Conservation (phyloP, 345 rosid genomes). For the Eucalyptus regnans region DNA sequence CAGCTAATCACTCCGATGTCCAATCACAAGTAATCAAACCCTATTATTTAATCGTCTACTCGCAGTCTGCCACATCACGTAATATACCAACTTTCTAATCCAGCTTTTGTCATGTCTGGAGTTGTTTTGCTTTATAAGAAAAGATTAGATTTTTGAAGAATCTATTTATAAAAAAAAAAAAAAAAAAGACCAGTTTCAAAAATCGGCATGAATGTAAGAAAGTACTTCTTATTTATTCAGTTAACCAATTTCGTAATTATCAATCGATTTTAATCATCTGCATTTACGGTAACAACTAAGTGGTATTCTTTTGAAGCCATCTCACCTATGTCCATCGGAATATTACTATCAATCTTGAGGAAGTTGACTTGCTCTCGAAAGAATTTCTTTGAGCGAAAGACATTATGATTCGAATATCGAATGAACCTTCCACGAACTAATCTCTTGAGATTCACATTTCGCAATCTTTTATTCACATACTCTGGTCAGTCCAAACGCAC, state of each 20-base stretch:
- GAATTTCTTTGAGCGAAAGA: neutral
- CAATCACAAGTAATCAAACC: neutral
- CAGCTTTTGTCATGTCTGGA: neutral
- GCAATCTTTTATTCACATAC: neutral
- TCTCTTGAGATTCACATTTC: neutral
- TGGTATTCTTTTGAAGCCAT: neutral
- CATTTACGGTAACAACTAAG: neutral
- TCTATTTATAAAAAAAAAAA: neutral
- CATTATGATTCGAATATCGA: neutral
- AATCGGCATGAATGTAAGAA: neutral
- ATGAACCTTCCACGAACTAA: neutral
- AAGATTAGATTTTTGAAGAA: neutral
- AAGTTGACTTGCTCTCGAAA: neutral
- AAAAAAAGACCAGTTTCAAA: neutral
- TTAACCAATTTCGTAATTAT: neutral
- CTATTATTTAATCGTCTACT: neutral
- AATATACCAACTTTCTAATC: neutral
- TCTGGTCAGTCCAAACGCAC: neutral
- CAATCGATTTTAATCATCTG: neutral
- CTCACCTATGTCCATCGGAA: neutral
- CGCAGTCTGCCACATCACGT: neutral
- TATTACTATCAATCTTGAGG: neutral
- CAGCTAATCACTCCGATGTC: neutral
- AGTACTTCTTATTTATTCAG: neutral
- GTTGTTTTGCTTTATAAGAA: neutral